A percentile compares a stretch with the other conserved stretches of the same genome.
Evolutionary conservation across 495 filamentous ascomycete species (phyloP).

Genomic region (Tuber calosporum): DNA sequence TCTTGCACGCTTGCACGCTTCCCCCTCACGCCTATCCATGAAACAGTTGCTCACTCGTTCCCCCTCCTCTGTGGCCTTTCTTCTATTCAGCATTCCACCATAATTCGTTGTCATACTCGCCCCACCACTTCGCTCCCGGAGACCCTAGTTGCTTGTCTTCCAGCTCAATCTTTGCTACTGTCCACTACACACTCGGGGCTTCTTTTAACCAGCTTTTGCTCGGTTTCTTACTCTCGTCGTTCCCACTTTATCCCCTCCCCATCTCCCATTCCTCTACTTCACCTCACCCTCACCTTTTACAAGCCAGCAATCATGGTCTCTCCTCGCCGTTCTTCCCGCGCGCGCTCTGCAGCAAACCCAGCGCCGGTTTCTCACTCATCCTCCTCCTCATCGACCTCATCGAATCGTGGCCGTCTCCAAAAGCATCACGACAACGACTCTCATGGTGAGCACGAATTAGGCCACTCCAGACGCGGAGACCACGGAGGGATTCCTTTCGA

Average conservation of each 20-base stretch:
- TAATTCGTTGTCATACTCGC: constrained; percentile 19
- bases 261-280: constrained; percentile 14
- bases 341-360: constrained; percentile 56
- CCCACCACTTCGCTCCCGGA: constrained; percentile 20
- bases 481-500: constrained; percentile 33
- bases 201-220: background rate
- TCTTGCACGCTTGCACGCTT: background rate
- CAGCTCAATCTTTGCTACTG: background rate
- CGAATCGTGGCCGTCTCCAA: constrained; percentile 45
- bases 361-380: constrained; percentile 62
- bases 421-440: constrained; percentile 37
- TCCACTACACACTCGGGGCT: background rate
- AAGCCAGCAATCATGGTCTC: constrained; percentile 45
- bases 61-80: constrained; percentile 5
- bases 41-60: constrained; percentile 3
- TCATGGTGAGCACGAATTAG: constrained; percentile 46
- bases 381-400: constrained; percentile 62
- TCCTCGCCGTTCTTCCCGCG: constrained; percentile 85
- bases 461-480: constrained; percentile 63
- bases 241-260: constrained; percentile 9
- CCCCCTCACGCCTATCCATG: constrained; percentile 4
- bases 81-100: constrained; percentile 49
- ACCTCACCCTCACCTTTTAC: constrained; percentile 14
- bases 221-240: constrained; percentile 17
- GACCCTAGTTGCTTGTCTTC: background rate